Evolutionary conservation across 2,329 filamentous ascomycete genomes (phyloP), one percentile per base, ranked within the genome.

Genomic region (Bimuria novae-zelandiae): DNA sequence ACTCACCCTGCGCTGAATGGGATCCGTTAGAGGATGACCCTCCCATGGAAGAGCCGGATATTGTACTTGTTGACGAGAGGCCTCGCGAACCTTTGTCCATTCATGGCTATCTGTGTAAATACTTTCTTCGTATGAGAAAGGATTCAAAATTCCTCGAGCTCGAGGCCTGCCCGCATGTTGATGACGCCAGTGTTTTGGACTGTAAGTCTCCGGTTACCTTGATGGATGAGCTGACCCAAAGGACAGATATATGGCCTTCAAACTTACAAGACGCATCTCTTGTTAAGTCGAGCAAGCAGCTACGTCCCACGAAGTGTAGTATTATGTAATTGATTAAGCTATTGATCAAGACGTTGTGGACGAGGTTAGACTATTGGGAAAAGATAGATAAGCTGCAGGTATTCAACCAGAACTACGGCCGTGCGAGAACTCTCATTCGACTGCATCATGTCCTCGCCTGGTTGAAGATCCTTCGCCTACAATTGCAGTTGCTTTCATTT

Each of bases 141-240:
- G 14, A 53, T 43, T 19, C 51, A 37, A 53, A 53, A 22, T 44
- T 53, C 14, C 51, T 48, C 14, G 44, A 53, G 51, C 51, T 53
- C 12, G 21, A 49, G 51, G 44, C 27, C n/a, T 49, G 19, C 32
- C 36, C 51, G 29, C 37, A 29, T 30, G 22, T 49, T 53, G 51
- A 43, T 32, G 51, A 53, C n/a, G 16, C 51, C 22, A 37, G 44
- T 36, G 30, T 43, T 43, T 49, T 53, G 23, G 51, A 53, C 23
- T 53, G 51, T 53, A 30, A 49, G 51, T 53, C 21, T 48, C 19
- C 30, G 16, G 43, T 43, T 49, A 19, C 37, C 17, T 53, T 39
- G 29, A 27, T 35, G 39, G 11, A 11, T 19, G 14, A 36, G 29
- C 47, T 50, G 27, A 50, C 47, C 7, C 22, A 39, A 50, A 16